Base-by-base conservation (phyloP, 257 asterid species). In the Solanum paucissectum region DNA sequence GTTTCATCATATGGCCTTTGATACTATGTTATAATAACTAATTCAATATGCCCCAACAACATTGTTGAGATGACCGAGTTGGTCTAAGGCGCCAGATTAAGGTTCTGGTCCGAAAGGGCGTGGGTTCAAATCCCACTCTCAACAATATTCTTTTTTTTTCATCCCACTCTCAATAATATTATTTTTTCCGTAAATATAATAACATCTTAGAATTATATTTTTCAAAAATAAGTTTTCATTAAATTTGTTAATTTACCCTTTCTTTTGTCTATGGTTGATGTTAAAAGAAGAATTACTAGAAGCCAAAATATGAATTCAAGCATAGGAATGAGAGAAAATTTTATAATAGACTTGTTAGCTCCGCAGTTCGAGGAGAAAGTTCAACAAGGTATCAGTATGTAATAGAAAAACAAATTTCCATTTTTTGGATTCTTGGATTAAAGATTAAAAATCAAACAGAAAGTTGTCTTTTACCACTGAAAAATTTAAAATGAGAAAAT, bases 51-150 rank as follows among this genome's bases (percentile, higher is more conserved):
- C 46, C 0, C 32, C 32, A 29, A 29, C 32, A 29, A 29, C 32
- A 7, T 2, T 1, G 98, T 95, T 95, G 99, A 94, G 91, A 97
- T 96, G 99, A 98, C 98, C 98, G 98, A 97, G 98, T 95, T 96
- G 98, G 99, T 97, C 98, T 96, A 95, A 95, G 98, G 99, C 98
- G 96, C 98, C 98, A 95, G 98, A 95, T 93, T 94, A 97, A 95
- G 99, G 99, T 97, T 97, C 96, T 95, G 98, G 98, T 96, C 98
- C 96, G 98, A 95, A 96, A 95, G 98, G 98, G 98, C 98, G 98
- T 94, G 98, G 97, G 97, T 96, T 95, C 96, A 87, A 95, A 95
- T 96, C 96, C 98, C 98, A 93, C 98, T 95, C 92, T 96, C 98
- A 93, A 94, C 97, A 0, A 29, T 29, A 29, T 29, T 29, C 32